Base-by-base conservation (phyloP, 306 rosid species). In the Trifolium subterraneum region DNA sequence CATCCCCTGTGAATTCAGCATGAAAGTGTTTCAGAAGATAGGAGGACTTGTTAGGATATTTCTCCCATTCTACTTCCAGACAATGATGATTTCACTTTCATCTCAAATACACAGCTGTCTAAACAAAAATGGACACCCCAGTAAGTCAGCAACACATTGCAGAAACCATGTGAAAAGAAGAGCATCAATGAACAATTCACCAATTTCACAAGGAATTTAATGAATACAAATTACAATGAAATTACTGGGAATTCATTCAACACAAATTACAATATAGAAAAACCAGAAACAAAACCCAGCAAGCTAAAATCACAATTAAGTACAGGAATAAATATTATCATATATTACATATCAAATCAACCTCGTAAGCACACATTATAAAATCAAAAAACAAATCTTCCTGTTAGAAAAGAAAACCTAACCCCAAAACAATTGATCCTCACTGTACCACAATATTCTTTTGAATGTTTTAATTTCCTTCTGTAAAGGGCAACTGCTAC, bases 111-210 rank as follows among this genome's bases (percentile, higher is more conserved):
- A 39, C 47, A n/a, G 4, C 58, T 23, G 33, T 75, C 67, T 25
- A 12, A 58, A 25, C 64, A 58, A 16, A 14, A 42, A 67, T 55
- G 44, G 54, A 51, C 23, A 29, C 35, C 47, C 11, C 58, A 41
- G 12, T 18, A 16, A 9, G n/a, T 60, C 47, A 71, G 36, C 55
- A 78, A 59, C 69, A 23, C 54, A 60, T 31, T 19, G 64, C 12
- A 60, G 52, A 61, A 48, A 38, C 16, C 51, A 41, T 19, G 52
- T 9, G 31, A 42, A 54, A 48, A 20, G 10, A 64, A 38, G 33
- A 77, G 36, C 25, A 38, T 67, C 48, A 58, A 73, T 16, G 47
- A 73, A 72, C 62, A 73, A 73, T 59, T 39, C 75, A 68, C 8
- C 58, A 72, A 65, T 51, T 29, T 80, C 50, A 68, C 29, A 48